phyloP scores from a whole-genome alignment of 192 early-diverging fungal species.

The Coemansia sp. region DNA sequence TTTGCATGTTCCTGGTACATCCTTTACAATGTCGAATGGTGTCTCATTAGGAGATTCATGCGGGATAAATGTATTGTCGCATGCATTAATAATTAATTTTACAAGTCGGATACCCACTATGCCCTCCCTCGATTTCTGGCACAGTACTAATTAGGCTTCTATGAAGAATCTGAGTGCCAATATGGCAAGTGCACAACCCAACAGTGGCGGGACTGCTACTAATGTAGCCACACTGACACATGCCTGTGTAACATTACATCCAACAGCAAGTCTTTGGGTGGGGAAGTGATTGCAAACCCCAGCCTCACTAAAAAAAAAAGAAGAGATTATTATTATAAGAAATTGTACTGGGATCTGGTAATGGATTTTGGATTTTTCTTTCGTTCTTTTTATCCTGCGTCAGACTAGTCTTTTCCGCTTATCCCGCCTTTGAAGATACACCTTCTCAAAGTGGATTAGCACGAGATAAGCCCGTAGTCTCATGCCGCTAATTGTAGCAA shows the following conservation, averaged over 20 bases:
- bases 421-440: no score
- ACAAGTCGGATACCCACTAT: not conserved
- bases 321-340: no score
- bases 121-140: not conserved
- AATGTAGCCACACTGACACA: conserved; percentile 1
- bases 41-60: not conserved
- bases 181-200: not conserved
- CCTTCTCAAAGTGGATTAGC: no score
- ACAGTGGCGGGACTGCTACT: not conserved
- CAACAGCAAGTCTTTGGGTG: not conserved
- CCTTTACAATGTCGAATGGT: not conserved
- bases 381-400: not conserved
- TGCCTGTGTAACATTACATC: not conserved
- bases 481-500: no score
- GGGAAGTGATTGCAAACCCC: not conserved
- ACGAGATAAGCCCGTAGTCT: no score
- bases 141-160: not conserved
- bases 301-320: not conserved
- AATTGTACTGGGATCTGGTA: no score
- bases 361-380: not conserved
- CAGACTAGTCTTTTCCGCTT: not conserved
- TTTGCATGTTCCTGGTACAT: not conserved
- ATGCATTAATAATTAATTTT: not conserved
- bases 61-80: not conserved
- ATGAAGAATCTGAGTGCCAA: not conserved